phyloP scores from a whole-genome alignment of 495 filamentous ascomycete genomes.

The Pseudoneurospora amorphoporcata region DNA sequence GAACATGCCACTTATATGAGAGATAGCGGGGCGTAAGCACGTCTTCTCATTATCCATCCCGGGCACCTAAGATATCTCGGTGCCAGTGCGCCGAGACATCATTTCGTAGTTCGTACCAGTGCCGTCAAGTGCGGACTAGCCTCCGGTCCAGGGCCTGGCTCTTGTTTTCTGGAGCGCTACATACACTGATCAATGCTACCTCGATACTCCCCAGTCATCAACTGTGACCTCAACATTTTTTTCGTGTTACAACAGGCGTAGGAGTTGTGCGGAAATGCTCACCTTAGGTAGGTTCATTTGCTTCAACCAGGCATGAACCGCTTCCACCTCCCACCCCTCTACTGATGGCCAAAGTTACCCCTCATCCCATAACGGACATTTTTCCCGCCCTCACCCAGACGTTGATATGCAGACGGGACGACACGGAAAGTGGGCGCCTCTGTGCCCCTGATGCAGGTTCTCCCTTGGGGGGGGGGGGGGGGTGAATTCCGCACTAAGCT shows the following conservation, averaged over 20 bases:
- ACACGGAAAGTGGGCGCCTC: not conserved
- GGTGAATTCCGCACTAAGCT: not conserved
- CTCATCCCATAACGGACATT: not conserved
- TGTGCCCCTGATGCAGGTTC: not conserved
- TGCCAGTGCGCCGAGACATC: not conserved
- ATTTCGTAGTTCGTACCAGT: not conserved
- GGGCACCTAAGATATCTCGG: not conserved
- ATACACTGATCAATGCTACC: not conserved
- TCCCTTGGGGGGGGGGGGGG: not conserved
- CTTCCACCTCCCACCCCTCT: not conserved
- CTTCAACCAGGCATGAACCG: not conserved
- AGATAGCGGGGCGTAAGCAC: not conserved
- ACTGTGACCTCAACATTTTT: not conserved
- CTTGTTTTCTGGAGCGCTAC: not conserved
- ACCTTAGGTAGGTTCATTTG: not conserved
- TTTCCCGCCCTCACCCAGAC: not conserved
- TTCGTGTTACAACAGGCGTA: not conserved
- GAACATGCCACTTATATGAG: not conserved
- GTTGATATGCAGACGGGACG: not conserved
- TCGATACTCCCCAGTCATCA: not conserved
- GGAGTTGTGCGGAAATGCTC: not conserved
- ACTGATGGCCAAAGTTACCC: not conserved
- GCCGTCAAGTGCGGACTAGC: not conserved
- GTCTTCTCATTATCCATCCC: not conserved
- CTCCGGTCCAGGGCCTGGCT: not conserved